phyloP scores from a whole-genome alignment of 1,139 yeast genomes.

The Meyerozyma athensensis region DNA sequence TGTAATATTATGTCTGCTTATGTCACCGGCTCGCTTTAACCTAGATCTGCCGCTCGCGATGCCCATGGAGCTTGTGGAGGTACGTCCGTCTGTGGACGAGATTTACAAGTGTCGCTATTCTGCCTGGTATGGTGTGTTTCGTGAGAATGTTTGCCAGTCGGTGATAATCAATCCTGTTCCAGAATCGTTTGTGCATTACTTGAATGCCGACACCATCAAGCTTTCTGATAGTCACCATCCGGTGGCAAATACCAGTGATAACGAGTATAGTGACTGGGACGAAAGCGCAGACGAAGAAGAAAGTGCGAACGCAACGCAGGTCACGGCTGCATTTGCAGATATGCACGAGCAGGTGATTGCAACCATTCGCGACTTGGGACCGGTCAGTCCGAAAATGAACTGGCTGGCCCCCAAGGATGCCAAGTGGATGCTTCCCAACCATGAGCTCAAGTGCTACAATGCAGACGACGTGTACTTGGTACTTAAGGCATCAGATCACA shows the following conservation, averaged over 20 bases:
- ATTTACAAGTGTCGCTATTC: slow-evolving; percentile 68
- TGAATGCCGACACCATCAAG: slow-evolving; percentile 71
- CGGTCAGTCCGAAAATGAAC: slow-evolving; percentile 82
- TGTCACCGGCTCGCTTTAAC: background rate
- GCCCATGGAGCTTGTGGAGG: slow-evolving; percentile 23
- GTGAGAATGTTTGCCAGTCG: slow-evolving; percentile 46
- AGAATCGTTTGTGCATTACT: slow-evolving; percentile 58
- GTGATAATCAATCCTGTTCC: slow-evolving; percentile 65
- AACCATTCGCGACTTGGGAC: slow-evolving; percentile 39
- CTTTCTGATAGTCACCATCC: slow-evolving; percentile 48
- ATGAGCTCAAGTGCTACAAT: slow-evolving; percentile 63
- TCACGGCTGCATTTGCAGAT: slow-evolving; percentile 48
- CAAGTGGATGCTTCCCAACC: slow-evolving; percentile 81
- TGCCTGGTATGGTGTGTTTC: slow-evolving; percentile 62
- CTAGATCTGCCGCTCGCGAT: background rate
- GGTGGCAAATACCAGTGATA: slow-evolving; percentile 43
- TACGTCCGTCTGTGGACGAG: slow-evolving; percentile 44
- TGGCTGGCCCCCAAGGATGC: slow-evolving; percentile 98
- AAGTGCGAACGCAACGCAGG: slow-evolving; percentile 23
- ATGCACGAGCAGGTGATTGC: slow-evolving; percentile 51
- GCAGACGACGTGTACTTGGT: slow-evolving; percentile 74
- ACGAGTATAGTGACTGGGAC: slow-evolving; percentile 73
- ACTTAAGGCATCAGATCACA: slow-evolving; percentile 81
- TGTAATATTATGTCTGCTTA: background rate
- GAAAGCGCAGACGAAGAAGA: slow-evolving; percentile 28